Percentiles rank a stretch among this genome's conserved stretches.
Conservation (phyloP, 2,329 filamentous ascomycete genomes). For the Xylariaceae sp. region DNA sequence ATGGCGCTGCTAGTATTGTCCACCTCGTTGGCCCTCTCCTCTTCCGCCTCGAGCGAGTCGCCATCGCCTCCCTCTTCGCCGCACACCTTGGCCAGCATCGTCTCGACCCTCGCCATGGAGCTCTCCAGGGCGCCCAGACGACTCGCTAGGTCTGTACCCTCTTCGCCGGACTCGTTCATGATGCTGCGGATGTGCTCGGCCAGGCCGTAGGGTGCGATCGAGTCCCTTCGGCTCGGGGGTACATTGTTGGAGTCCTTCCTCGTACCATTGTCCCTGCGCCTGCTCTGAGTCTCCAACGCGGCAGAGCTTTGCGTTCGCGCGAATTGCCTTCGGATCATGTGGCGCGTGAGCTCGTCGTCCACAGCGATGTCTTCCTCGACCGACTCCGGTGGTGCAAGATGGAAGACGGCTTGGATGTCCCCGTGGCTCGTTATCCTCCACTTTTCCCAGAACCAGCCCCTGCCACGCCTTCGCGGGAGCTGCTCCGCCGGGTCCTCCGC, state of each 20-base stretch:
- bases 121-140: constrained; percentile 44
- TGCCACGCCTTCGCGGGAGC: constrained; percentile 17
- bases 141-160: constrained; percentile 33
- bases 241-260: too few relatives aligned
- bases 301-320: constrained; percentile 36
- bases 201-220: constrained; percentile 45
- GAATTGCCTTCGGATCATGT: constrained; percentile 52
- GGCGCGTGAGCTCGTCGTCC: constrained; percentile 51
- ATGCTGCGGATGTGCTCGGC: constrained; percentile 42
- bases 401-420: constrained; percentile 66
- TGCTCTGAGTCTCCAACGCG: too few relatives aligned
- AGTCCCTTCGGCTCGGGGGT: constrained; percentile 42
- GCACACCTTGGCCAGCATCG: constrained; percentile 34
- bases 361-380: constrained; percentile 49
- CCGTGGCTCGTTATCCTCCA: constrained; percentile 63
- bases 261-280: too few relatives aligned
- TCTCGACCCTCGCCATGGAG: constrained; percentile 39
- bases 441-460: constrained; percentile 55
- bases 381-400: constrained; percentile 58
- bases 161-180: constrained; percentile 38
- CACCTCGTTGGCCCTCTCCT: constrained; percentile 17
- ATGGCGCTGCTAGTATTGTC: constrained; percentile 7
- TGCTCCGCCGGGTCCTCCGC: constrained; percentile 15
- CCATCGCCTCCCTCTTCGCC: constrained; percentile 12
- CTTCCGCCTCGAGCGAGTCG: constrained; percentile 13